phyloP scores from a whole-genome alignment of 106 monocot genomes.

The Iris macrosiphon region DNA sequence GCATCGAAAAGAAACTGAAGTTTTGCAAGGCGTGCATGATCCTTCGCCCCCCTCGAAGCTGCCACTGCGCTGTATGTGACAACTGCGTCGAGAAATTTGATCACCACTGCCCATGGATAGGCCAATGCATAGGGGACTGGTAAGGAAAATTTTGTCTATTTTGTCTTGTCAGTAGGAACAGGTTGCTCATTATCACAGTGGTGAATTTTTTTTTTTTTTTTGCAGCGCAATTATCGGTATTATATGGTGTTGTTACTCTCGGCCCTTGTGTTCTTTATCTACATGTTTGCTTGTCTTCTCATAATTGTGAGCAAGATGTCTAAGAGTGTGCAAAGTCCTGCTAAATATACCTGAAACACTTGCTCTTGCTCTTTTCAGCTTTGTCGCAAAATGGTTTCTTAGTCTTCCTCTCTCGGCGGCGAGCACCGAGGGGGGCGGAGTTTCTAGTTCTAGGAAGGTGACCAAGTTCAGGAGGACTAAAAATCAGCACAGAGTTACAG shows the following conservation, averaged over 20 bases:
- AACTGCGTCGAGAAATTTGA: slow-evolving; percentile 71
- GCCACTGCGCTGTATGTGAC: slow-evolving; percentile 52
- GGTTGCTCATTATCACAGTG: background rate
- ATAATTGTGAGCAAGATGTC: slow-evolving; percentile 16
- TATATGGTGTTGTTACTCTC: slow-evolving; percentile 48
- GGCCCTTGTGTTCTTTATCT: slow-evolving; percentile 35
- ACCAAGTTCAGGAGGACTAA: too few species aligned
- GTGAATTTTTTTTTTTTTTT: background rate
- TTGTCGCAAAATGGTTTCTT: slow-evolving; percentile 41
- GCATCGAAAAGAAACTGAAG: slow-evolving; percentile 34
- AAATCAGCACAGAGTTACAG: too few species aligned
- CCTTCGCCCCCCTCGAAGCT: slow-evolving; percentile 38
- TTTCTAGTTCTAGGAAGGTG: too few species aligned
- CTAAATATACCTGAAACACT: slow-evolving; percentile 36
- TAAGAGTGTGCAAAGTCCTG: slow-evolving; percentile 7
- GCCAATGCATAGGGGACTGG: slow-evolving; percentile 63
- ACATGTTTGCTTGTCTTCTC: slow-evolving; percentile 35
- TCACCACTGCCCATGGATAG: slow-evolving; percentile 64
- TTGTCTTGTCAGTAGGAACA: background rate
- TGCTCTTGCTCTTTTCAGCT: slow-evolving; percentile 35
- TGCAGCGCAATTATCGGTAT: slow-evolving; percentile 55
- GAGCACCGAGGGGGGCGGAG: too few species aligned
- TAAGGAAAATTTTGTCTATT: slow-evolving; percentile 2
- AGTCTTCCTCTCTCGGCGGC: too few species aligned
- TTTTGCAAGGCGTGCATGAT: slow-evolving; percentile 50